Evolutionary conservation across 208 protist species (phyloP), one percentile per base, ranked within the genome.

Genomic region (Chromosphaera perkinsii): DNA sequence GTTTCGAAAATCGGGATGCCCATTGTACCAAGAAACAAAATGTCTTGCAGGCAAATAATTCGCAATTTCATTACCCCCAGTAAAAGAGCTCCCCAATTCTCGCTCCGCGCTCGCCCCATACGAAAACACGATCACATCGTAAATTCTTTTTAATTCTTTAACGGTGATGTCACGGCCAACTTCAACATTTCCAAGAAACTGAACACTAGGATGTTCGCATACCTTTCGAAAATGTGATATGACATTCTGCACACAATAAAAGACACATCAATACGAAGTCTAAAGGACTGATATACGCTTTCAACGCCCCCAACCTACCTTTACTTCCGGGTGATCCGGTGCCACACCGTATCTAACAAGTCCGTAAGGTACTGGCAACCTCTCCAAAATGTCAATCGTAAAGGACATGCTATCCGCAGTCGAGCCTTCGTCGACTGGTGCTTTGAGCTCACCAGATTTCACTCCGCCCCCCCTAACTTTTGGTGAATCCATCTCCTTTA

Each of bases 21-120:
- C 93, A 81, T 96, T 97, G 86, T 97, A 97, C 85, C 93, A 96
- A 26, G 78, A 75, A 20, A 97, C 92, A 77, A 97, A 94, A 33
- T 82, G 79, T 24, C 84, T 69, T 0, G 93, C 91, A 14, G 73
- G 48, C 9, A 87, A 22, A n/a, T n/a, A n/a, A n/a, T n/a, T n/a
- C n/a, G n/a, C n/a, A n/a, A n/a, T n/a, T n/a, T n/a, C n/a, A n/a
- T n/a, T n/a, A n/a, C n/a, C n/a, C n/a, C n/a, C n/a, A n/a, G n/a
- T n/a, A n/a, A n/a, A n/a, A n/a, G n/a, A n/a, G n/a, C n/a, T n/a
- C n/a, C n/a, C n/a, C n/a, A n/a, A n/a, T n/a, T n/a, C n/a, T n/a
- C n/a, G n/a, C n/a, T 81, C 84, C 20, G 51, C 66, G 10, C 84
- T 83, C 31, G 90, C 89, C 7, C 93, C 93, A 31, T 90, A 94